Evolutionary conservation across 2,329 filamentous ascomycete genomes (phyloP).

Genomic region (Pestalotiopsis sp.): DNA sequence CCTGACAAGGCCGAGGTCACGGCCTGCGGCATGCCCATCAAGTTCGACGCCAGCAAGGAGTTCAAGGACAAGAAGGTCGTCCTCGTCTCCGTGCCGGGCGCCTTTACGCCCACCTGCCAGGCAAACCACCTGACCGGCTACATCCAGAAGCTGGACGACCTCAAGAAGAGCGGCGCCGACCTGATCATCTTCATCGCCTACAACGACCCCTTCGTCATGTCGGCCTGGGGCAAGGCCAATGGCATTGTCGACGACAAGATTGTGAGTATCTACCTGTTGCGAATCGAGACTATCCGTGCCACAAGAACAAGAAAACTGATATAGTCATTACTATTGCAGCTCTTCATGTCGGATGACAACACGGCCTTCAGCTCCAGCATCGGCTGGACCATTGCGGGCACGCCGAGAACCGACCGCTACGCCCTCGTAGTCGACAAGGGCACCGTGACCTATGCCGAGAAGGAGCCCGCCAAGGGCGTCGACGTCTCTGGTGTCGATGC

Average conservation of each 20-base stretch:
- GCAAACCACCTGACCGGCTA: constrained; percentile 79
- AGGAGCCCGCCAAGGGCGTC: constrained; percentile 56
- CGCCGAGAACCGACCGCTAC: constrained; percentile 68
- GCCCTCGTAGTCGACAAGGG: constrained; percentile 80
- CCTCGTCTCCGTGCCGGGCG: constrained; percentile 60
- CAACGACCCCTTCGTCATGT: constrained; percentile 87
- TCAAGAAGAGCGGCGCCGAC: constrained; percentile 80
- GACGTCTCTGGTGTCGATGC: constrained; percentile 54
- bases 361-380: constrained; percentile 75
- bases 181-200: constrained; percentile 76
- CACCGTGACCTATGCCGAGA: constrained; percentile 77
- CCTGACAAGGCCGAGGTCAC: constrained; percentile 70
- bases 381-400: constrained; percentile 71
- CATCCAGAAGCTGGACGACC: constrained; percentile 67
- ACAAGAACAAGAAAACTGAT: background rate
- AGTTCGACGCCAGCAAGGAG: constrained; percentile 78
- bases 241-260: constrained; percentile 67
- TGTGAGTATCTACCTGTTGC: constrained; percentile 34
- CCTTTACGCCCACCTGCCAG: constrained; percentile 85
- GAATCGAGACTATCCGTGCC: background rate
- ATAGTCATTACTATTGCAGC: constrained; percentile 33
- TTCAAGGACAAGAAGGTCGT: constrained; percentile 57
- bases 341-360: constrained; percentile 72
- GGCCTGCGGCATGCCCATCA: constrained; percentile 76
- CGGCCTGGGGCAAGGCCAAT: constrained; percentile 86